Conservation (phyloP, 345 rosid species). For the Stellera chamaejasme region DNA sequence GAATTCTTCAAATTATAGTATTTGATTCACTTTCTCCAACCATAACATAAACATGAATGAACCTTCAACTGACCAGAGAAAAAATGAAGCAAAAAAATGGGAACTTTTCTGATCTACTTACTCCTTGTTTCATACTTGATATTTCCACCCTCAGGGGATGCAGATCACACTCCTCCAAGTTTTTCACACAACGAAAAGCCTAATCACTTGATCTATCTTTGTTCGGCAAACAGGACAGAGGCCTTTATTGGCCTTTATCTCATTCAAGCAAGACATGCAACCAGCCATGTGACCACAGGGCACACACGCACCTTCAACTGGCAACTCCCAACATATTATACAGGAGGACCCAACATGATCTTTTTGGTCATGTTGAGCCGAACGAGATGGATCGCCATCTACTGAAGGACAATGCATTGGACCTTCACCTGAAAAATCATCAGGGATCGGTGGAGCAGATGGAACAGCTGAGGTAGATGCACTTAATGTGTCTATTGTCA, state of each 20-base stretch:
- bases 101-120: too few species aligned
- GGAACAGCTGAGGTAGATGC: constrained; percentile 25
- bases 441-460: constrained; percentile 19
- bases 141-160: too few species aligned
- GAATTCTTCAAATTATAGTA: too few species aligned
- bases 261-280: constrained; percentile 45
- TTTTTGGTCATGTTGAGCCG: constrained; percentile 14
- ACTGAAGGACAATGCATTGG: constrained; percentile 27
- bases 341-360: constrained; percentile 27
- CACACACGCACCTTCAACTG: constrained; percentile 39
- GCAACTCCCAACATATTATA: constrained; percentile 50
- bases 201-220: constrained; percentile 31
- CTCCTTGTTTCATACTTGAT: too few species aligned
- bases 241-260: constrained; percentile 38
- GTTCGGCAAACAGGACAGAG: constrained; percentile 46
- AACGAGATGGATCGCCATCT: constrained; percentile 19
- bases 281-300: constrained; percentile 61
- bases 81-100: too few species aligned
- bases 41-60: too few species aligned
- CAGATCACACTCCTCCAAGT: too few species aligned
- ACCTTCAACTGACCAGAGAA: too few species aligned
- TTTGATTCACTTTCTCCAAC: too few species aligned
- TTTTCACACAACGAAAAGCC: constrained; percentile 35
- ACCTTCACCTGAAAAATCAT: constrained; percentile 22
- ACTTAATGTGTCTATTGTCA: constrained; percentile 12